Conservation (phyloP, 2,329 filamentous ascomycete species). For the Alternaria triticimaculans region DNA sequence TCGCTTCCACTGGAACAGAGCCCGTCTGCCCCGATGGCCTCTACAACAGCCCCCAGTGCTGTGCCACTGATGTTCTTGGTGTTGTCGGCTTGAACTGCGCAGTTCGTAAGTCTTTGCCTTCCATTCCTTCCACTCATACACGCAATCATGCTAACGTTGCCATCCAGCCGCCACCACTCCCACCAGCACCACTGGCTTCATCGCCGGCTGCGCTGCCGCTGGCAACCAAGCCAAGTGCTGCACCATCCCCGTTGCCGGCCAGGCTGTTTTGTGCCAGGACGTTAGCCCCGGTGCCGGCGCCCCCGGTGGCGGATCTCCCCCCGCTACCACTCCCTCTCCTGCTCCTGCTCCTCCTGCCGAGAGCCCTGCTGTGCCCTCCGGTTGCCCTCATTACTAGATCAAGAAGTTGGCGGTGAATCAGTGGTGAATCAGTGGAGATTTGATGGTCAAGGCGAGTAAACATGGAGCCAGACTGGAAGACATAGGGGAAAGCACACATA, state of each 20-base stretch:
- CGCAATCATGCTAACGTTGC: background rate
- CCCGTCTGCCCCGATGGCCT: slow-evolving; percentile 7
- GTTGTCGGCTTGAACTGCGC: slow-evolving; percentile 9
- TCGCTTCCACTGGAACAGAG: background rate
- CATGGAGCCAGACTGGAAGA: background rate
- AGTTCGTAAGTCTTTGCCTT: slow-evolving; percentile 9
- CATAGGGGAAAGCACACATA: background rate
- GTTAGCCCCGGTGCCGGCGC: slow-evolving; percentile 7
- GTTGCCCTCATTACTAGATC: background rate
- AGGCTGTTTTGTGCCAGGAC: slow-evolving; percentile 14
- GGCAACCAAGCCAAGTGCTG: slow-evolving; percentile 19
- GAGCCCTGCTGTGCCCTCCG: background rate
- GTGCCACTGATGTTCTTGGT: slow-evolving; percentile 12
- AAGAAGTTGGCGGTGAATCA: background rate
- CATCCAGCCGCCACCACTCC: slow-evolving; percentile 2
- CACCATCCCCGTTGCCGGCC: slow-evolving; percentile 8
- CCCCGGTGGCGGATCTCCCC: background rate
- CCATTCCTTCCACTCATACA: background rate
- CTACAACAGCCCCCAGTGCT: slow-evolving; percentile 16
- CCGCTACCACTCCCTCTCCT: background rate
- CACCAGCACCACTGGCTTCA: slow-evolving; percentile 1
- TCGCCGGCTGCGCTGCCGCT: slow-evolving; percentile 1
- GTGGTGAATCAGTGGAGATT: background rate
- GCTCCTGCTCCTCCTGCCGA: background rate
- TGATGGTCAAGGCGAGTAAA: background rate